A percentile compares a stretch with the other conserved stretches of the same genome.
These are phyloP conservation scores for Mycena indigotica DNA, from an alignment of 768 basidiomycete species.

Conservation along the genomic window DNA sequence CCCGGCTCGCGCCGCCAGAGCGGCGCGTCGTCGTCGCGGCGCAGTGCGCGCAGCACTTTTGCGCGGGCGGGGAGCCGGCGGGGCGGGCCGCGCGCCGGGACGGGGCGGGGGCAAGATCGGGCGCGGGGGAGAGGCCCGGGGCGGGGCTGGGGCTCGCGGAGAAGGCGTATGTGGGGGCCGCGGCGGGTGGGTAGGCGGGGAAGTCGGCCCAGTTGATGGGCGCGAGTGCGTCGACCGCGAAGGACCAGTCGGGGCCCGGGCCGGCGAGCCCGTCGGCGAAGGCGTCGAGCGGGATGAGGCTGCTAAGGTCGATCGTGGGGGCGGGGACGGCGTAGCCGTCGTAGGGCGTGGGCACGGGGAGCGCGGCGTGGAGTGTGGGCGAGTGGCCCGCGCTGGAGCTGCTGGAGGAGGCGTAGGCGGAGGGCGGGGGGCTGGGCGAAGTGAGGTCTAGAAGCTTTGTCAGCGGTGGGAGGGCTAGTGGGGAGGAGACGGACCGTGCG, in stretches of 20 bases:
- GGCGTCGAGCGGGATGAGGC: background rate
- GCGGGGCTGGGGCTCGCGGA: background rate
- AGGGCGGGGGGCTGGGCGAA: background rate
- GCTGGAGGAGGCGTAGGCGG: background rate
- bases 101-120: background rate
- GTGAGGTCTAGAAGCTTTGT: background rate
- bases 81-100: background rate
- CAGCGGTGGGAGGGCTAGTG: too few relatives aligned
- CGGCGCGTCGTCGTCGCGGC: slow-evolving; percentile 7
- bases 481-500: too few relatives aligned
- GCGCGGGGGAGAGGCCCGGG: background rate
- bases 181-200: background rate
- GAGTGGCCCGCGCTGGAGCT: background rate
- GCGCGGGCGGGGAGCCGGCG: background rate
- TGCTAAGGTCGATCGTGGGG: background rate
- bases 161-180: background rate
- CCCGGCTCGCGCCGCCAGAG: slow-evolving; percentile 12
- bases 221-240: background rate
- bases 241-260: background rate
- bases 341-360: background rate
- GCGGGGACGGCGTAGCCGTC: background rate
- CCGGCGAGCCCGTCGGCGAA: background rate
- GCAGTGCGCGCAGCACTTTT: slow-evolving; percentile 12
- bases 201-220: background rate
- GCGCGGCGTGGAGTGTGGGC: background rate